Base-by-base conservation (phyloP, 345 rosid genomes). In the Salix udensis region DNA sequence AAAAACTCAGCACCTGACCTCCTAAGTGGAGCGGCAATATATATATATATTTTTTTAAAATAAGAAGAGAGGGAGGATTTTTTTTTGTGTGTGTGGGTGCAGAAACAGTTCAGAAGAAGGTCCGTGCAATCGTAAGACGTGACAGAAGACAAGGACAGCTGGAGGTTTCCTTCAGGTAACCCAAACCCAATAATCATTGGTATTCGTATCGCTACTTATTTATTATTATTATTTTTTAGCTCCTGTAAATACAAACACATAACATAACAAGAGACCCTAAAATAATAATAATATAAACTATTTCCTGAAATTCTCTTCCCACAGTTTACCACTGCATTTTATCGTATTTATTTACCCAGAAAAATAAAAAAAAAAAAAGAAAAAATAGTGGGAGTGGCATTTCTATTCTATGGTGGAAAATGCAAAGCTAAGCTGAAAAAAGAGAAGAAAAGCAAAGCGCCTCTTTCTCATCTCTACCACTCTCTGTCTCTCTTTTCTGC, bases 391-490 rank as follows among this genome's bases (percentile, higher is more conserved):
- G 73, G 74, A 62, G 48, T 23, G 71, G 74, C 79, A 78, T 67
- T 76, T 80, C 79, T 74, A 80, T 81, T 82, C 85, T 82, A 81
- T 65, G 86, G 89, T 77, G 87, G 87, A 83, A 76, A 88, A 81
- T 77, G 86, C 83, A 76, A 62, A 55, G 46, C 65, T 1, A 83
- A 85, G 82, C 76, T 42, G 48, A 72, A 76, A 76, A 64, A 70
- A 34, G 23, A 46, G 72, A n/a, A 42, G 48, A 16, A 16, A 61
- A 26, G 28, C 18, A 26, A 62, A 1, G 65, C 7, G 55, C 36
- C 68, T 42, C 34, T 70, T 50, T 46, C 40, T 61, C 85, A 71
- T 12, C 71, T 12, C 40, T 53, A 12, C 19, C 71, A 67, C 44
- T 73, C 76, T 58, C 72, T 24, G 67, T 31, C 68, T 78, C 71